These are phyloP conservation scores for Pseudocercospora eumusae DNA, from an alignment of 2,329 filamentous ascomycete genomes.

Conservation along the genomic window DNA sequence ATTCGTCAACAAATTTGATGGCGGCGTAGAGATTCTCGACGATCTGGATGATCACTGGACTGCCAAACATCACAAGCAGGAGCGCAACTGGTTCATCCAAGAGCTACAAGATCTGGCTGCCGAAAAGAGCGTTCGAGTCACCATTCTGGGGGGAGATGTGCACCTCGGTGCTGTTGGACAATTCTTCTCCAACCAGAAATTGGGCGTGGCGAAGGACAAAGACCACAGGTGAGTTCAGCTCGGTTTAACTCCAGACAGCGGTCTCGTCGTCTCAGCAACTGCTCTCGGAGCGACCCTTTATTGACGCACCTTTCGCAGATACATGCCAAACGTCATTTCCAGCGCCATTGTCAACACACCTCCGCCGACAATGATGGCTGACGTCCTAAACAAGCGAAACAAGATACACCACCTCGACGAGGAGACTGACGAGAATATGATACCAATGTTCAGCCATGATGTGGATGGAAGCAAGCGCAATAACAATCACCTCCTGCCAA, in stretches of 20 bases:
- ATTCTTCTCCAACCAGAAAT: constrained; percentile 89
- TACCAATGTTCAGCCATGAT: constrained; percentile 85
- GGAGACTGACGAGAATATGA: constrained; percentile 92
- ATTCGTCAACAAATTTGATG: constrained; percentile 85
- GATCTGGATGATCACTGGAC: constrained; percentile 98
- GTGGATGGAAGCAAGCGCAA: constrained; percentile 87
- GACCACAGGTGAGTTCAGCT: constrained; percentile 62
- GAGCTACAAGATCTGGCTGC: constrained; percentile 91
- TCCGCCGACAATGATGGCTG: constrained; percentile 81
- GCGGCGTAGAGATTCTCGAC: constrained; percentile 86
- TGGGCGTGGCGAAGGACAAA: constrained; percentile 74
- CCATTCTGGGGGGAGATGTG: constrained; percentile 90
- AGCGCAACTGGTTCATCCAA: constrained; percentile 82
- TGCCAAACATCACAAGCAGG: constrained; percentile 87
- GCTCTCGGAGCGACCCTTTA: background rate
- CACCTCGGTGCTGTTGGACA: constrained; percentile 90
- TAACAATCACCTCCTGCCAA: constrained; percentile 84
- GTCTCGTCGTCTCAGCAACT: background rate
- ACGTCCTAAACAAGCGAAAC: constrained; percentile 91
- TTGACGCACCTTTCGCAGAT: constrained; percentile 50
- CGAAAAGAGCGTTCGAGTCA: constrained; percentile 87
- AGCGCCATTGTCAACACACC: constrained; percentile 94
- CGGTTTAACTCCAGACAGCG: no score
- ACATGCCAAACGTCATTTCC: constrained; percentile 94
- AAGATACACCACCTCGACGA: constrained; percentile 66